Percentiles rank a stretch among this genome's conserved stretches.
Conservation (phyloP, 345 rosid species). For the Combretum micranthum region DNA sequence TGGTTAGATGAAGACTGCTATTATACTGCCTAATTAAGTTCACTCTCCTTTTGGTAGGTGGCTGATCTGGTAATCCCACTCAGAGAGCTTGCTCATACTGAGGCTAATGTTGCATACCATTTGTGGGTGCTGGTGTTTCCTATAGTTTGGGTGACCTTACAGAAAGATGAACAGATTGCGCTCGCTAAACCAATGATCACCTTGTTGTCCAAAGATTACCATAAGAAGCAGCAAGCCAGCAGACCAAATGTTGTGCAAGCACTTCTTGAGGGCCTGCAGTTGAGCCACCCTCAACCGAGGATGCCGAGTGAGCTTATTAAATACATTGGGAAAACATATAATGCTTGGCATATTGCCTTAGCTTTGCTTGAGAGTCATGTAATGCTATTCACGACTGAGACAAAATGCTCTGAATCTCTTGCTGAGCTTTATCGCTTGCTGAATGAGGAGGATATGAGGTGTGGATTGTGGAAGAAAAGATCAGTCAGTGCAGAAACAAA, state of each 20-base stretch:
- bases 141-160: constrained; percentile 92
- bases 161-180: constrained; percentile 75
- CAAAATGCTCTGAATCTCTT: constrained; percentile 89
- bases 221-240: constrained; percentile 89
- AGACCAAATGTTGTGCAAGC: constrained; percentile 99
- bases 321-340: constrained; percentile 91
- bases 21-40: background rate
- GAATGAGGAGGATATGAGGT: constrained; percentile 99
- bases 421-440: constrained; percentile 94
- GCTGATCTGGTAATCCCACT: constrained; percentile 83
- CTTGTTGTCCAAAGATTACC: constrained; percentile 86
- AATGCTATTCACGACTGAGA: constrained; percentile 76
- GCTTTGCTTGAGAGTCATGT: constrained; percentile 95
- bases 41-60: constrained; percentile 39
- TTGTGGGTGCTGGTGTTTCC: constrained; percentile 98
- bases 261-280: constrained; percentile 89
- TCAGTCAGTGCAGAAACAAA: constrained; percentile 89
- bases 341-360: constrained; percentile 96
- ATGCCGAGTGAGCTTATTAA: constrained; percentile 98
- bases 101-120: constrained; percentile 95
- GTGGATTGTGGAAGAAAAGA: constrained; percentile 97
- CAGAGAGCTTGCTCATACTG: constrained; percentile 92
- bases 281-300: constrained; percentile 99
- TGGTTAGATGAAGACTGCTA: background rate
- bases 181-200: constrained; percentile 88